Conservation (phyloP, 2,329 filamentous ascomycete genomes). For the Pestalotiopsis sp. region DNA sequence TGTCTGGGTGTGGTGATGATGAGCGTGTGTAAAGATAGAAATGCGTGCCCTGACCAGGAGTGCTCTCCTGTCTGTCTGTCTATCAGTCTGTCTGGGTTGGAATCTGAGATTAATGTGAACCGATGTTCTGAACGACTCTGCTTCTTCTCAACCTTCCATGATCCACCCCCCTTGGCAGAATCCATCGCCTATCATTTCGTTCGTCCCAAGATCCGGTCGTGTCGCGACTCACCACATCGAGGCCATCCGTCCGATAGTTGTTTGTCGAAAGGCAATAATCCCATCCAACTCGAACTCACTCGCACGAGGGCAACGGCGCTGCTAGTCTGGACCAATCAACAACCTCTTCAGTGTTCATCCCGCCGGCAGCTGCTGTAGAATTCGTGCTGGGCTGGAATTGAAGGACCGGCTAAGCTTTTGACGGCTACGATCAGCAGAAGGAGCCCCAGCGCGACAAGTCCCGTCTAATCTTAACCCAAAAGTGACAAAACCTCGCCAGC, state of each 20-base stretch:
- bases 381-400: conserved; percentile 4
- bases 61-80: not conserved
- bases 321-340: not conserved
- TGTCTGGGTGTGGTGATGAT: not conserved
- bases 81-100: not conserved
- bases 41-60: not conserved
- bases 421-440: conserved; percentile 6
- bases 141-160: not conserved
- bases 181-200: not conserved
- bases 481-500: conserved; percentile 5
- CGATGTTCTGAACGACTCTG: not conserved
- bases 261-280: not conserved
- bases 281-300: not conserved
- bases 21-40: not conserved
- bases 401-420: conserved; percentile 4
- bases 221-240: not conserved
- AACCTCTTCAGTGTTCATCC: not conserved
- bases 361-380: not conserved
- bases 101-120: not conserved
- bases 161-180: not conserved
- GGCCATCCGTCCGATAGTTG: not conserved
- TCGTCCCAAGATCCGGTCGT: not conserved
- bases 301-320: not conserved
- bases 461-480: conserved; percentile 10
- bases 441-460: conserved; percentile 1